Evolutionary conservation across 257 asterid genomes (phyloP), one percentile per base, ranked within the genome.

Genomic region (Mitragyna speciosa): DNA sequence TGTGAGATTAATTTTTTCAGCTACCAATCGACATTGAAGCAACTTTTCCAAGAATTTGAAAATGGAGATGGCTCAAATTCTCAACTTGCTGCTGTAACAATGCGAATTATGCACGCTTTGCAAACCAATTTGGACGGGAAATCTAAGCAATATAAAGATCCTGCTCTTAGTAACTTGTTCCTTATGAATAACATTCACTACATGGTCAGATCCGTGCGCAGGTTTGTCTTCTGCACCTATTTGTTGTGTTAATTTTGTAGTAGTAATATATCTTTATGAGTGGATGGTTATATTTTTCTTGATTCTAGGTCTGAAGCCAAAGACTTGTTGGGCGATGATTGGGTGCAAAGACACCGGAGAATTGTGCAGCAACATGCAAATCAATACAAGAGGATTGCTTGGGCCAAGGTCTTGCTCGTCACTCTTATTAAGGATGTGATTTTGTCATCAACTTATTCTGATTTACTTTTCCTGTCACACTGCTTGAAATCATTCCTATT

Each of bases 161-260:
- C 87, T 74, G 87, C 98, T 77, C 91, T 92, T 75, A 94, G 97
- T 84, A 93, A 90, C 83, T 88, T 96, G 87, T 96, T 96, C 86
- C 96, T 96, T 10, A 96, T 96, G 99, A 96, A 96, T 75, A 96
- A 96, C 87, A 94, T 94, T 75, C 99, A 96, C 83, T 96, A 96
- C 82, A 96, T 96, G 96, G 98, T 96, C 93, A 90, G 99, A 96
- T 96, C 99, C 17, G 98, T 96, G 58, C 95, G 99, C 89, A 96
- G 98, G 98, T 93, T 76, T 12, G 87, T 76, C 49, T 31, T 58
- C 3, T 47, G 73, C 61, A 45, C 81, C 73, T 77, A 17, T 76
- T 36, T 80, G 33, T 59, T 72, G 26, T 24, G 67, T 45, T 66
- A n/a, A 78, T 80, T 41, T 59, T 47, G 48, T 45, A 31, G 72